These are phyloP conservation scores for Cystobasidium slooffiae DNA, from an alignment of 1,284 basidiomycete species.

Conservation along the genomic window DNA sequence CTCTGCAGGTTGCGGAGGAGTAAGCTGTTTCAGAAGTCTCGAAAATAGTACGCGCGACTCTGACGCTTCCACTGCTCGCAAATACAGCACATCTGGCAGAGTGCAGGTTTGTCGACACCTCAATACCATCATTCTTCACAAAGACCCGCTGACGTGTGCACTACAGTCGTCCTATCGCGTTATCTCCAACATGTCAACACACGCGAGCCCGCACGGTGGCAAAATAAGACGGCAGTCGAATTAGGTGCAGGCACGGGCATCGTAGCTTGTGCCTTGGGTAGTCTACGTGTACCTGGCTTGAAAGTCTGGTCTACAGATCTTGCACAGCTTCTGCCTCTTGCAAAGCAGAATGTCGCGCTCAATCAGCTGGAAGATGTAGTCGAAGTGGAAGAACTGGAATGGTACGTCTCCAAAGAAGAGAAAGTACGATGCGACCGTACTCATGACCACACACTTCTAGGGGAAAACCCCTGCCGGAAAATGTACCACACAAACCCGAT, in stretches of 20 bases:
- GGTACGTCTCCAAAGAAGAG: slow-evolving; percentile 25
- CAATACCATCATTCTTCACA: not conserved
- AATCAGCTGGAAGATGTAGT: slow-evolving; percentile 43
- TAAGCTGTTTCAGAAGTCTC: not conserved
- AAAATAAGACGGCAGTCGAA: slow-evolving; percentile 45
- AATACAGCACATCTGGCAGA: slow-evolving; percentile 37
- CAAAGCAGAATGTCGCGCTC: slow-evolving; percentile 46
- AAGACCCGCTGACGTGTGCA: not conserved
- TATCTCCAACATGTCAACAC: slow-evolving; percentile 43
- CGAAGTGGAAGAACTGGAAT: slow-evolving; percentile 43
- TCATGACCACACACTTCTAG: not conserved
- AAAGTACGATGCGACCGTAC: not conserved
- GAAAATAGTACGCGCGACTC: not conserved
- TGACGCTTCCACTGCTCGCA: not conserved
- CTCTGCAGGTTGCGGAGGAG: slow-evolving; percentile 36
- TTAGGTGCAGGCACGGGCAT: slow-evolving; percentile 48
- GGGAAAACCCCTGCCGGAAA: slow-evolving; percentile 32
- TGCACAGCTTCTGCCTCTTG: slow-evolving; percentile 44
- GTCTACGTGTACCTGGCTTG: slow-evolving; percentile 30
- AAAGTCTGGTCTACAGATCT: slow-evolving; percentile 46
- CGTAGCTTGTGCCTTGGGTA: slow-evolving; percentile 43
- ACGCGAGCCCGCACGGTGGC: slow-evolving; percentile 26
- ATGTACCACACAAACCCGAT: slow-evolving; percentile 37
- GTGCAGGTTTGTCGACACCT: slow-evolving; percentile 20
- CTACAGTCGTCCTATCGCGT: slow-evolving; percentile 42